Percentiles rank a stretch among this genome's conserved stretches.
Evolutionary conservation across 768 basidiomycete species (phyloP).

Genomic region (Suillus luteus): DNA sequence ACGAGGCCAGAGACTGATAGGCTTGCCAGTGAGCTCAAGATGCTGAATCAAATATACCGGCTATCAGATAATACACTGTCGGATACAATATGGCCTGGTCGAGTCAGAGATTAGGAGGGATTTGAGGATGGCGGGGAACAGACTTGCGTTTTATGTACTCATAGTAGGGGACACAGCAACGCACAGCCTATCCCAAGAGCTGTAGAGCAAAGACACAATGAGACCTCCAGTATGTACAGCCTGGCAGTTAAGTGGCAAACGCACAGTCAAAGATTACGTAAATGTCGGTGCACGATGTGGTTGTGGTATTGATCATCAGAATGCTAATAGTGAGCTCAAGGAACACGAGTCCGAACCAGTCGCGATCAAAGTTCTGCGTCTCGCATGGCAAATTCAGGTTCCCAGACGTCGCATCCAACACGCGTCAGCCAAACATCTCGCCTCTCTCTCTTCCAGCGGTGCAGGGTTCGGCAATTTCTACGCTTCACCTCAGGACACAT

Average conservation of each 20-base stretch:
- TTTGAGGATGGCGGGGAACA: too few relatives aligned
- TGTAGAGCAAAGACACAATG: background rate
- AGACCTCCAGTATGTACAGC: background rate
- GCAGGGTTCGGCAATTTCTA: slow-evolving; percentile 29
- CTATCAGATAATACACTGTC: background rate
- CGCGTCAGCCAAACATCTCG: slow-evolving; percentile 48
- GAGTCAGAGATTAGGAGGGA: background rate
- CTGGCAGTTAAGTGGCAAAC: background rate
- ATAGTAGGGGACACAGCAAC: background rate
- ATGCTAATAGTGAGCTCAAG: background rate
- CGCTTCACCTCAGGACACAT: slow-evolving; percentile 28
- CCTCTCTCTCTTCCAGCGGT: slow-evolving; percentile 42
- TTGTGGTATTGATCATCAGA: background rate
- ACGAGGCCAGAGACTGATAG: background rate
- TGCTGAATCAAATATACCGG: background rate
- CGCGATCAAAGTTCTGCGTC: background rate
- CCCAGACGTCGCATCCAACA: slow-evolving; percentile 50
- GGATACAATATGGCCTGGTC: background rate
- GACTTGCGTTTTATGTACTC: background rate
- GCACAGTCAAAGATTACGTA: background rate
- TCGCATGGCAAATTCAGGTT: slow-evolving; percentile 23
- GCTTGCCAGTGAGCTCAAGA: background rate
- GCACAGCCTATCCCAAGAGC: background rate
- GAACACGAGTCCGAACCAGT: background rate
- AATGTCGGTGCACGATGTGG: background rate